Base-by-base conservation (phyloP, 1,284 basidiomycete genomes). In the Termitomyces sp. region DNA sequence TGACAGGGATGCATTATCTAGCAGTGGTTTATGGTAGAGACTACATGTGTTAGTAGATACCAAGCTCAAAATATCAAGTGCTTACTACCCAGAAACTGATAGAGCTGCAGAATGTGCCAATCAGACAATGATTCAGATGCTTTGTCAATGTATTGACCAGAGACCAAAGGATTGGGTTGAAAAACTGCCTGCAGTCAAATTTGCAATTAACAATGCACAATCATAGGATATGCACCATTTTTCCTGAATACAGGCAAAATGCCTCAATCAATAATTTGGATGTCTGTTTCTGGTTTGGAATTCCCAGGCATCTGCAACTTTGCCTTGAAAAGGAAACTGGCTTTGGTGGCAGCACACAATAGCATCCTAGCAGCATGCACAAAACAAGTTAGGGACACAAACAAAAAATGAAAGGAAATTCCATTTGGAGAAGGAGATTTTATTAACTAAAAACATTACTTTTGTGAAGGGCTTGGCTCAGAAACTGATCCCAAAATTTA, bases 51-150 rank as follows among this genome's bases (percentile, higher is more conserved):
- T 75, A 0, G 62, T 72, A 1, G 67, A 71, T 0, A 64, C 68
- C 3, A 53, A 63, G 40, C 60, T 77, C 0, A 56, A 61, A 2
- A 70, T 81, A 69, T 78, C 73, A 0, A 73, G 71, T 1, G 61
- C 73, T 0, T 80, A 71, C 48, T 76, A 80, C 52, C 77, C 76
- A 0, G 61, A 80, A 53, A 73, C 68, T 0, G 75, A 78, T 54
- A 73, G 75, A 0, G 57, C 67, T 0, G 75, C 73, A 0, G 74
- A 77, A 58, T 64, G 67, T 0, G 71, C 70, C 0, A 77, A 76
- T 51, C 54, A 66, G 0, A 75, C 70, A 0, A 58, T 76, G 1
- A 69, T 62, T 1, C 71, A 74, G 42, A 73, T 75, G 68, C 50
- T 78, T 3, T 48, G 73, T 0, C 65, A 68, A 34, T 70, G 66